A percentile compares a stretch with the other conserved stretches of the same genome.
These are phyloP conservation scores for Calonectria fujianensis DNA, from an alignment of 2,329 filamentous ascomycete species.

Conservation along the genomic window DNA sequence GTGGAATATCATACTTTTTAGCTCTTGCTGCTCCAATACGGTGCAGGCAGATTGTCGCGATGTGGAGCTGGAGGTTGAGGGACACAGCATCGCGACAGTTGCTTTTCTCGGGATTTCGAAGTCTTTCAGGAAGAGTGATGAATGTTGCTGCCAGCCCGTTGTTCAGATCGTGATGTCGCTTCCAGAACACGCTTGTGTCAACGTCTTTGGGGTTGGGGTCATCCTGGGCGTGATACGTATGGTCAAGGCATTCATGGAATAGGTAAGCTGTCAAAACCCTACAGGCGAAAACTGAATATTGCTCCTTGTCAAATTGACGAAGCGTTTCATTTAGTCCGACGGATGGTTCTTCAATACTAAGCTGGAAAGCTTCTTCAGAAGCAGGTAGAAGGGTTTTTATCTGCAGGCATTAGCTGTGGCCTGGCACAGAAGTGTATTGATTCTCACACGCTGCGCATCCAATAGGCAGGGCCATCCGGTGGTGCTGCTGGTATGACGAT, in stretches of 20 bases:
- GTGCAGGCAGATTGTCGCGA: constrained; percentile 88
- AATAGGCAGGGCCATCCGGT: constrained; percentile 91
- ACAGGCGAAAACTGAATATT: constrained; percentile 80
- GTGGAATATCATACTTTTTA: constrained; percentile 61
- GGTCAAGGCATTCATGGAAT: constrained; percentile 84
- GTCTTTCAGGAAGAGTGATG: constrained; percentile 81
- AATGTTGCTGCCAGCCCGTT: constrained; percentile 84
- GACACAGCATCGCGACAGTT: constrained; percentile 83
- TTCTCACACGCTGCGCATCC: constrained; percentile 77
- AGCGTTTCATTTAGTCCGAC: constrained; percentile 77
- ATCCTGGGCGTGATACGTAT: constrained; percentile 80
- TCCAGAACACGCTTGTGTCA: constrained; percentile 79
- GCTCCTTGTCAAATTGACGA: constrained; percentile 63
- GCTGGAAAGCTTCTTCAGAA: constrained; percentile 83
- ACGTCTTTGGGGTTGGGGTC: constrained; percentile 71
- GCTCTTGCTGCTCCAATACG: constrained; percentile 85
- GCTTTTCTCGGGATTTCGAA: constrained; percentile 81
- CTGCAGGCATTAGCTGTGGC: constrained; percentile 56
- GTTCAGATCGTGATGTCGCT: constrained; percentile 84
- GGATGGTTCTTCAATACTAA: constrained; percentile 76
- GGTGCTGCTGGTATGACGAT: constrained; percentile 88
- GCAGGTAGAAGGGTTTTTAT: constrained; percentile 84
- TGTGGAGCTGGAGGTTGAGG: constrained; percentile 89
- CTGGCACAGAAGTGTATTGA: not conserved
- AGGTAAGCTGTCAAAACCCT: constrained; percentile 83